Evolutionary conservation across 495 filamentous ascomycete species (phyloP), one percentile per base, ranked within the genome.

Genomic region (Penicillium salamii): DNA sequence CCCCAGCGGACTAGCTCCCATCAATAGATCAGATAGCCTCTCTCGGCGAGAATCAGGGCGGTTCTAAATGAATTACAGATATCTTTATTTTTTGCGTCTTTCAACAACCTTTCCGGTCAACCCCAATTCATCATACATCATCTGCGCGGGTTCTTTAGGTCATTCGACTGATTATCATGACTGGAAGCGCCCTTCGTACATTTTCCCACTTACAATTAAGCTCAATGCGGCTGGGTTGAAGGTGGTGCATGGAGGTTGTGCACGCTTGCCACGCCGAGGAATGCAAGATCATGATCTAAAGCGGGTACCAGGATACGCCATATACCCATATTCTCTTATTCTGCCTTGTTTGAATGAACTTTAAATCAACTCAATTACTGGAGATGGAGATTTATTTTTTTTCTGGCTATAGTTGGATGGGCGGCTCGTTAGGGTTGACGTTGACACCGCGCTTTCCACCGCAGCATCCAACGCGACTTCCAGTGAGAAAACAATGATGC

Each of bases 21-120:
- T 46, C 59, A 64, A 43, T 55, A 57, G 55, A 48, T 35, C 58
- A 43, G 43, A 51, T 53, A 62, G 42, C 35, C 36, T 65, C 12
- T 21, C 47, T 13, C 67, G 67, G 28, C 70, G 69, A 34, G 69
- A 76, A 52, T 70, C 65, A n/a, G 70, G 68, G 11, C 60, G 58
- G 20, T 75, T 69, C 31, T 74, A 58, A 57, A 50, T 31, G 41
- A 59, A 40, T 24, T 13, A 43, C 53, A 46, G 23, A 55, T 45
- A 29, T 26, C 44, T 46, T 41, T n/a, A 35, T 32, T 46, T 31
- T 45, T 19, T 20, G 28, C 36, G 29, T n/a, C n/a, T n/a, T n/a
- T n/a, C n/a, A 28, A 18, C 29, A 49, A 49, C 18, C 19, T 24
- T 15, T n/a, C 11, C 26, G 26, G 19, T 37, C 14, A 26, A 23